Base-by-base conservation (phyloP, 2,329 filamentous ascomycete genomes). In the Alternaria panax region DNA sequence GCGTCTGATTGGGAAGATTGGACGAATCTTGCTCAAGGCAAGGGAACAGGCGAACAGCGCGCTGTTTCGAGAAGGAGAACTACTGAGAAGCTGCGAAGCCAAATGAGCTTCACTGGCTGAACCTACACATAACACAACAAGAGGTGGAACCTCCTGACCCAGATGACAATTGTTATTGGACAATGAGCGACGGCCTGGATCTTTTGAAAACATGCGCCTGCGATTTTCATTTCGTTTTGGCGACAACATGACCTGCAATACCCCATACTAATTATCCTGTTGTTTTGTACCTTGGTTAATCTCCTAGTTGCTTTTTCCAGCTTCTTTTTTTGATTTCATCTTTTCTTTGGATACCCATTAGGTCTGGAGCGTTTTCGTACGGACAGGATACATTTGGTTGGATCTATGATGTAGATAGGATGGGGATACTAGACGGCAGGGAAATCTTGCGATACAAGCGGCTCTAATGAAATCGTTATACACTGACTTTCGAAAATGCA, bases 1-100 rank as follows among this genome's bases (percentile, higher is more conserved):
- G 91, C 92, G 52, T 89, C 89, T 67, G 95, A 98, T 77, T 98
- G 94, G 94, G 74, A 77, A 56, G 76, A 80, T 47, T 80, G 77
- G 77, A 76, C 72, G 7, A 70, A 64, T 4, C 68, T 77, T 2
- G 71, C 76, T 12, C 51, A 57, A 25, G 59, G 56, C 14, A 61
- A 57, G n/a, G 41, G 43, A 16, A 18, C 30, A 36, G 42, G 43
- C 14, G 60, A 64, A 16, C 59, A 64, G 7, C 59, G 64, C 18
- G 30, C 63, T 9, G 51, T 66, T 12, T 63, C 65, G 5, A 47
- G 67, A 22, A 54, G 64, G 25, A 57, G 66, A 12, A 67, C 64
- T 7, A 61, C 66, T 1, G 68, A 71, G 30, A 62, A 57, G 36
- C n/a, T 68, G 55, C 56, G 55, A 25, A 63, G 54, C 36, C 58